Conservation (phyloP, 192 early-diverging fungal species). For the Linderina pennispora region DNA sequence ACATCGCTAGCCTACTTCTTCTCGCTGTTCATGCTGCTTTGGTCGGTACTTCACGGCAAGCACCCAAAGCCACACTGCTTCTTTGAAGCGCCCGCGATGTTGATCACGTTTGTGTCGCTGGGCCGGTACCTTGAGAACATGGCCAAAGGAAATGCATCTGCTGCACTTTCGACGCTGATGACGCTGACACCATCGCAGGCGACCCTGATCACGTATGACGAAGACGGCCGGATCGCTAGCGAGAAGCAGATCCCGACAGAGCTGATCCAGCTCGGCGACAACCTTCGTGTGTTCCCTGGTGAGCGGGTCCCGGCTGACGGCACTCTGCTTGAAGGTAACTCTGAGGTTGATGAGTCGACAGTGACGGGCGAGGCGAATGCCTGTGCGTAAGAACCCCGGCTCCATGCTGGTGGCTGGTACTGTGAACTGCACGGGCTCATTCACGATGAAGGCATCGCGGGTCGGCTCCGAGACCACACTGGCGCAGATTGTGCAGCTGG, state of each 20-base stretch:
- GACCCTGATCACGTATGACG: constrained; percentile 49
- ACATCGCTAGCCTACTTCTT: constrained; percentile 83
- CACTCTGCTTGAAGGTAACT: constrained; percentile 60
- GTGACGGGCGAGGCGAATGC: constrained; percentile 89
- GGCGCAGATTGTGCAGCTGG: constrained; percentile 86
- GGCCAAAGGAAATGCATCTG: constrained; percentile 90
- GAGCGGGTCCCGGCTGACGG: constrained; percentile 94
- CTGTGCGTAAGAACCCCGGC: constrained; percentile 63
- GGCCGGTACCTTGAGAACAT: constrained; percentile 91
- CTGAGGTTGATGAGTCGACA: constrained; percentile 90
- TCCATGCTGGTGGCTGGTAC: constrained; percentile 86
- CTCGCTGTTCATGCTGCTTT: constrained; percentile 69
- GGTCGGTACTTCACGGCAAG: constrained; percentile 50
- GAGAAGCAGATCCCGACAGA: constrained; percentile 80
- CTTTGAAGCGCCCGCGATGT: constrained; percentile 89
- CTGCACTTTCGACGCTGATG: constrained; percentile 83
- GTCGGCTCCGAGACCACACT: constrained; percentile 90
- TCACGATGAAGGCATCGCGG: constrained; percentile 76
- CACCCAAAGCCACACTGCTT: constrained; percentile 70
- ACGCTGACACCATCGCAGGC: constrained; percentile 76
- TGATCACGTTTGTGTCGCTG: constrained; percentile 90
- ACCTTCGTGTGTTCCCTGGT: constrained; percentile 84
- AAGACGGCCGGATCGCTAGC: constrained; percentile 4
- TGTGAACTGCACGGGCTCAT: constrained; percentile 83
- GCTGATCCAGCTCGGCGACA: constrained; percentile 78